These are phyloP conservation scores for Balansia obtecta DNA, from an alignment of 2,329 filamentous ascomycete genomes.

Conservation along the genomic window DNA sequence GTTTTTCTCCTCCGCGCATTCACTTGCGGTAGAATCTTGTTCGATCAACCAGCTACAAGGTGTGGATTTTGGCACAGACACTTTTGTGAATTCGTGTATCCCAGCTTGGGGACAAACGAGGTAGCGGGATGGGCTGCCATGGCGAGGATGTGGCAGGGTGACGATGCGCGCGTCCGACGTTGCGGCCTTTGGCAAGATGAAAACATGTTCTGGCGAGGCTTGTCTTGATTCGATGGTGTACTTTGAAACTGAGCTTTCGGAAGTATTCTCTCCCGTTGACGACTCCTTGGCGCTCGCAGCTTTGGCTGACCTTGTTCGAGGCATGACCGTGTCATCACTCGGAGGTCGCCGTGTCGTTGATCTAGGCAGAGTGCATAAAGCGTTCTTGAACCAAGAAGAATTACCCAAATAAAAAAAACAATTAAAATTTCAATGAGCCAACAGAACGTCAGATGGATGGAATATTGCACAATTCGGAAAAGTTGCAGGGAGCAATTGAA, in stretches of 20 bases:
- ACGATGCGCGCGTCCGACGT: constrained; percentile 43
- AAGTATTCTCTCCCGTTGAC: constrained; percentile 15
- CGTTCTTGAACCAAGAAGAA: no score
- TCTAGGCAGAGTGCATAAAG: no score
- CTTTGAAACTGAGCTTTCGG: constrained; percentile 19
- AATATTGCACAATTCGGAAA: no score
- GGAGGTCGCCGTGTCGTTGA: no score
- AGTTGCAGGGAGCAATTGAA: background rate
- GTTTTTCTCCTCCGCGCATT: constrained; percentile 10
- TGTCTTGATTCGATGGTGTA: constrained; percentile 28
- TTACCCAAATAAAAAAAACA: no score
- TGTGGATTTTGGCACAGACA: constrained; percentile 37
- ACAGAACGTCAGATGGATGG: no score
- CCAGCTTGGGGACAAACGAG: constrained; percentile 49
- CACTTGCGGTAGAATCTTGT: constrained; percentile 9
- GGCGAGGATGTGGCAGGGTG: constrained; percentile 47
- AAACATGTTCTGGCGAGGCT: constrained; percentile 38
- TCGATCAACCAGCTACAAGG: constrained; percentile 54
- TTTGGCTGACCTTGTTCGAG: constrained; percentile 35
- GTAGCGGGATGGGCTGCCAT: constrained; percentile 42
- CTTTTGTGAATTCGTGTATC: constrained; percentile 52
- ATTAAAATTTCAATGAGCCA: no score
- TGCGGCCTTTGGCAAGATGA: constrained; percentile 47
- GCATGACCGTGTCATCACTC: constrained; percentile 23
- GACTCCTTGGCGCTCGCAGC: constrained; percentile 13